Base-by-base conservation (phyloP, 257 asterid species). In the Scutellaria baicalensis region DNA sequence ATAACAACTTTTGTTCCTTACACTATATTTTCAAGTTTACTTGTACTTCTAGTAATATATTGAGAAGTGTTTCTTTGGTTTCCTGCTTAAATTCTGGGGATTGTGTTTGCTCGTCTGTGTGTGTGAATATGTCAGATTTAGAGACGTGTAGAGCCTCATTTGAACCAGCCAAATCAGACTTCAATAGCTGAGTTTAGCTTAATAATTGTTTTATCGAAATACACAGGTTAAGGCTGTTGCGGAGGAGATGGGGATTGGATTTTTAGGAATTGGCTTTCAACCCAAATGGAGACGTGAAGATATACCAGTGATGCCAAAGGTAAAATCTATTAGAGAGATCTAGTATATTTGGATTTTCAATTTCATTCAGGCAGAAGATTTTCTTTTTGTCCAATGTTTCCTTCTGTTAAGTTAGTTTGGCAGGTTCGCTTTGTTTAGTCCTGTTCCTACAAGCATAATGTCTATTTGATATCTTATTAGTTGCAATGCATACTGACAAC, bases 271-370 rank as follows among this genome's bases (percentile, higher is more conserved):
- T 68, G 99, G 99, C 55, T 93, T 91, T 84, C 97, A 87, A 74
- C 99, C 99, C 59, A 89, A 91, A 79, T 91, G 96, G 97, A 84
- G 77, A 72, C 80, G 92, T 56, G 92, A 89, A 82, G 97, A 87
- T 27, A 93, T 93, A 78, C 99, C 99, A 21, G 59, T 93, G 70
- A 93, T 93, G 99, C 99, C 99, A n/a, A 93, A 93, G 97, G 97
- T 93, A 86, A 68, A 45, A 12, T 72, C 48, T 44, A 27, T 18
- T 21, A 11, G 42, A 54, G 59, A 59, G 16, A 21, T 35, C 8
- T 31, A 27, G 21, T 45, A 18, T 56, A 58, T 49, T 49, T 71
- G 56, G 14, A 33, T 62, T 12, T 27, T 17, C 68, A 42, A 55
- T 56, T 66, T 64, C 7, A 39, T 43, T 50, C 71, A 55, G 61